These are phyloP conservation scores for Neonectria coccinea DNA, from an alignment of 2,329 filamentous ascomycete genomes.

Conservation along the genomic window DNA sequence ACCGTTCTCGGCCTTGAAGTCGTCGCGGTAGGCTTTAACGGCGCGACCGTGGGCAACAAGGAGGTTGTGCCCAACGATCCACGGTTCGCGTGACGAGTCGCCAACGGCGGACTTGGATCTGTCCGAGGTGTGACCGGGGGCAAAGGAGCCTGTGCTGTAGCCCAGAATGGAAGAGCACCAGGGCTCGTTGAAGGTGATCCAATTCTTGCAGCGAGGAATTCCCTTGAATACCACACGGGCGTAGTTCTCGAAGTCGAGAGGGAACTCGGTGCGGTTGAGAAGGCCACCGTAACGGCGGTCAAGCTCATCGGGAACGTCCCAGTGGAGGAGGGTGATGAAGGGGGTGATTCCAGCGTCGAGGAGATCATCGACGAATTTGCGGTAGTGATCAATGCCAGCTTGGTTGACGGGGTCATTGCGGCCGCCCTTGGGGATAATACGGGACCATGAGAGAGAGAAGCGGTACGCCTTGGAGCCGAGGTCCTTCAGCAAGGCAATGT, in stretches of 20 bases:
- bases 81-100: slow-evolving; percentile 81
- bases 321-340: slow-evolving; percentile 87
- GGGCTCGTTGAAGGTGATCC: slow-evolving; percentile 93
- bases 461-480: slow-evolving; percentile 82
- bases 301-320: slow-evolving; percentile 85
- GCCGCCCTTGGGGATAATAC: slow-evolving; percentile 87
- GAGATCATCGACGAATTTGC: slow-evolving; percentile 82
- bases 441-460: slow-evolving; percentile 87
- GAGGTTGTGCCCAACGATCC: slow-evolving; percentile 85
- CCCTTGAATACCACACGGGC: slow-evolving; percentile 80
- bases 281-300: slow-evolving; percentile 85
- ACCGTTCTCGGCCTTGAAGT: slow-evolving; percentile 78
- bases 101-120: slow-evolving; percentile 76
- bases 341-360: slow-evolving; percentile 81
- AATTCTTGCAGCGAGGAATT: slow-evolving; percentile 82
- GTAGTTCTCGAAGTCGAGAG: slow-evolving; percentile 83
- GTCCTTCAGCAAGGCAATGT: slow-evolving; percentile 81
- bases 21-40: slow-evolving; percentile 84
- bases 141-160: slow-evolving; percentile 81
- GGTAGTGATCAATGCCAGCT: slow-evolving; percentile 81
- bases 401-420: slow-evolving; percentile 85
- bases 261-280: slow-evolving; percentile 84
- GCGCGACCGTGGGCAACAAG: slow-evolving; percentile 83
- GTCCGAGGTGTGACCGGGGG: slow-evolving; percentile 85
- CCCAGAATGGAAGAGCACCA: slow-evolving; percentile 87